Conservation (phyloP, 1,284 basidiomycete species). For the Marasmius oreades region DNA sequence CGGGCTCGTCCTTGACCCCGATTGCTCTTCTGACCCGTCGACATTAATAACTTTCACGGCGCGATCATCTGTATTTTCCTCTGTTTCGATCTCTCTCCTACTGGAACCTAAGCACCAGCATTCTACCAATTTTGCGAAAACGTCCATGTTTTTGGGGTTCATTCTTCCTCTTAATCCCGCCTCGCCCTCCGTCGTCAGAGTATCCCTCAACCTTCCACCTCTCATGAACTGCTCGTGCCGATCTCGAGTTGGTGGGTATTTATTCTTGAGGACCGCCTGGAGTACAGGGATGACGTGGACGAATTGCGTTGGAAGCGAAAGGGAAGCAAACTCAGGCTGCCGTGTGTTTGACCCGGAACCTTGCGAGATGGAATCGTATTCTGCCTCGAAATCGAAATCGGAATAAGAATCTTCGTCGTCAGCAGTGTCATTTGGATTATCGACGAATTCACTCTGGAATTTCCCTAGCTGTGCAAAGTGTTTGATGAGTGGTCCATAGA, state of each 20-base stretch:
- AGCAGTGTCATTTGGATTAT: constrained; percentile 35
- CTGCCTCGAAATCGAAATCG: constrained; percentile 9
- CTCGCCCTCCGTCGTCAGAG: constrained; percentile 35
- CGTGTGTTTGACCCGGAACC: constrained; percentile 34
- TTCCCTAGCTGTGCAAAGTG: constrained; percentile 43
- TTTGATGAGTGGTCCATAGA: constrained; percentile 3
- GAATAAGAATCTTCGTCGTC: constrained; percentile 16
- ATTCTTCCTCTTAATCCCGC: constrained; percentile 52
- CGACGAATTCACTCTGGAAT: constrained; percentile 45
- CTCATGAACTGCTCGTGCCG: constrained; percentile 53
- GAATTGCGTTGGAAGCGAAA: constrained; percentile 57
- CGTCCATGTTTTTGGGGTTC: constrained; percentile 45
- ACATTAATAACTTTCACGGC: constrained; percentile 13
- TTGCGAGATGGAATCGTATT: constrained; percentile 15
- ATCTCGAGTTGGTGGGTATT: constrained; percentile 47
- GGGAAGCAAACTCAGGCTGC: constrained; percentile 37
- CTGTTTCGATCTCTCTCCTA: not conserved
- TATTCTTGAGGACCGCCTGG: constrained; percentile 48
- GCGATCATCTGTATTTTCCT: constrained; percentile 16
- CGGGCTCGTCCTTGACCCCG: not conserved
- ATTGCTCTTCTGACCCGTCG: not conserved
- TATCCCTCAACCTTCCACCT: constrained; percentile 46
- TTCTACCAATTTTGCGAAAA: constrained; percentile 41
- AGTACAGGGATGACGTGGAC: constrained; percentile 62
- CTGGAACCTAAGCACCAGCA: constrained; percentile 52